Base-by-base conservation (phyloP, 768 basidiomycete species). In the Pisolithus orientalis region DNA sequence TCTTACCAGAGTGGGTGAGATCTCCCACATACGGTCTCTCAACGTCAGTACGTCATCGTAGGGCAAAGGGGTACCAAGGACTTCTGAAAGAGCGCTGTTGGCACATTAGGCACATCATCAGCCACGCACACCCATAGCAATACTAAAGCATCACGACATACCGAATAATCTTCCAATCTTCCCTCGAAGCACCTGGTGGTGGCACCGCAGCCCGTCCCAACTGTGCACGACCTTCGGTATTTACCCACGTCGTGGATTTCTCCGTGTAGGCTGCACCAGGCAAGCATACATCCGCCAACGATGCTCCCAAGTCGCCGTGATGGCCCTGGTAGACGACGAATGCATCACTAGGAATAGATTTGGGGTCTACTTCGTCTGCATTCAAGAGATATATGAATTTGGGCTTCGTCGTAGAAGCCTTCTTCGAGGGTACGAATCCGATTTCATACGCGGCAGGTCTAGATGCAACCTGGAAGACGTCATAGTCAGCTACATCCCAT, bases 301-400 rank as follows among this genome's bases (percentile, higher is more conserved):
- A 90, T 3, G 96, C 96, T 34, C 96, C 95, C 50, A 91, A 75
- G 67, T 99, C 96, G 61, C 96, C 96, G 65, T 99, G 96, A 68
- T 97, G 94, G 34, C 96, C 96, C 64, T 98, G 96, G 69, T 99
- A 99, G 13, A 99, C 95, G 44, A 98, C 94, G 62, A 98, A 98
- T 3, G 95, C 93, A 60, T 92, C 82, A 52, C 80, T 74, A 29
- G 96, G 94, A 53, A 99, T 94, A 3, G 87, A 82, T 47, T 82
- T 80, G 39, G 92, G 87, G 66, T 94, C 83, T 50, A 98, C 70
- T 63, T 97, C 94, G 62, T 99, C 96, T 6, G 96, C 94, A 67
- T 94, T 94, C 53, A 99, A 80, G 47, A 99, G 85, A 73, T 96
- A 97, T 58, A 99, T 73, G 72, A 98, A 98, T 72, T 97, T 99